A percentile compares a stretch with the other conserved stretches of the same genome.
Conservation (phyloP, 139 green algal genomes). For the Dunaliella sp. region DNA sequence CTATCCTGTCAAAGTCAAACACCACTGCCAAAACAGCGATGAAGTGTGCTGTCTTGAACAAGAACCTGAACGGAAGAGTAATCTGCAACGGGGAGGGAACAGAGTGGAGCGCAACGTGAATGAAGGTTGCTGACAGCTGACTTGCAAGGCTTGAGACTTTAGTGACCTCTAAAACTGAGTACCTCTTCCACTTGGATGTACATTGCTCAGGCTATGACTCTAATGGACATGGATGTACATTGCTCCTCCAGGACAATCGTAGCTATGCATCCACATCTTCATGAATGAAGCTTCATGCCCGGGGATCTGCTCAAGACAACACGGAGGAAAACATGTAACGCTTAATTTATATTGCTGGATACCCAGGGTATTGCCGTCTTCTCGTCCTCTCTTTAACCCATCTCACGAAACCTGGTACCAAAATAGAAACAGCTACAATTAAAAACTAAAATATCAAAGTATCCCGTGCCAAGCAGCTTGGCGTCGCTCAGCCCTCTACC, state of each 20-base stretch:
- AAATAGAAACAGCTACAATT: too few species aligned
- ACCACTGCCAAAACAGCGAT: constrained; percentile 39
- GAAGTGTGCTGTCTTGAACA: constrained; percentile 41
- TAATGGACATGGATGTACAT: background rate
- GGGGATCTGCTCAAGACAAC: background rate
- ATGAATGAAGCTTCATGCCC: too few species aligned
- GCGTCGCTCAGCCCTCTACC: too few species aligned
- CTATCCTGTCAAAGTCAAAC: constrained; percentile 37
- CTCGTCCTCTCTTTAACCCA: too few species aligned
- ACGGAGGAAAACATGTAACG: background rate
- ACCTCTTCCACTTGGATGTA: background rate
- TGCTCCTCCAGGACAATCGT: background rate
- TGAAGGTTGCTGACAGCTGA: background rate
- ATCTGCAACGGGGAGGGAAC: too few species aligned
- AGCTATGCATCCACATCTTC: background rate
- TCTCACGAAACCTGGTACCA: too few species aligned
- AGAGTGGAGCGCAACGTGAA: background rate
- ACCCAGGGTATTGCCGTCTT: too few species aligned
- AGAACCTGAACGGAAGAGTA: constrained; percentile 44
- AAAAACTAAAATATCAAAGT: too few species aligned
- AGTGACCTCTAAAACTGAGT: too few species aligned
- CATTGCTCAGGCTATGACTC: background rate
- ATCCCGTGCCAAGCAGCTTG: too few species aligned
- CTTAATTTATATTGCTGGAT: too few species aligned
- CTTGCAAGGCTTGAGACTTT: too few species aligned